Evolutionary conservation across 164 flowering plant genomes (phyloP).

Genomic region (Macadamia tetraphylla): DNA sequence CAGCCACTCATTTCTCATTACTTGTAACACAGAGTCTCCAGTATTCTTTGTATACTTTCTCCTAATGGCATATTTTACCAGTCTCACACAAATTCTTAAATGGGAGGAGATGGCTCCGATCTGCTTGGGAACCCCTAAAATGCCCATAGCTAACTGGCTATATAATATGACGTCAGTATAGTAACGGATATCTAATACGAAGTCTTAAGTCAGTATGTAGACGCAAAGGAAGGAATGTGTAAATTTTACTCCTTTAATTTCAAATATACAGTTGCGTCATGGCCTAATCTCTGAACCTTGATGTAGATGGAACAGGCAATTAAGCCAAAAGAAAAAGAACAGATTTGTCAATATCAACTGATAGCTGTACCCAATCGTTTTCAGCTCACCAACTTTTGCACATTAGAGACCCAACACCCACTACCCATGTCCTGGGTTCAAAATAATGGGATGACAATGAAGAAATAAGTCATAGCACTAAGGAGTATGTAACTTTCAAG

Average conservation of each 20-base stretch:
- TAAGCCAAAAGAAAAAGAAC: slow-evolving; percentile 9
- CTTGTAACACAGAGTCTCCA: neutral
- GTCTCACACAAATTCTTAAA: no score
- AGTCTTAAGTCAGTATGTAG: no score
- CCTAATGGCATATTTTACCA: no score
- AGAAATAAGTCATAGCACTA: slow-evolving; percentile 1
- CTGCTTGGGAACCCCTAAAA: neutral
- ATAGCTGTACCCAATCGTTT: slow-evolving; percentile 17
- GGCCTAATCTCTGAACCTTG: slow-evolving; percentile 5
- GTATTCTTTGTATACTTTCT: neutral
- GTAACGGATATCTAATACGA: no score
- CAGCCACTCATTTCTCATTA: neutral
- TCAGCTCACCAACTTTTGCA: slow-evolving; percentile 10
- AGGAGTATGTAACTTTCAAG: slow-evolving; percentile 4
- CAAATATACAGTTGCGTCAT: neutral
- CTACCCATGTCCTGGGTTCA: slow-evolving; percentile 1
- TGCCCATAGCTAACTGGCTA: neutral
- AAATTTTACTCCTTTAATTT: neutral
- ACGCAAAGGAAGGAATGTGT: no score
- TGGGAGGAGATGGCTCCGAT: neutral
- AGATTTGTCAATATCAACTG: slow-evolving; percentile 10
- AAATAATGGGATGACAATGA: slow-evolving; percentile 3
- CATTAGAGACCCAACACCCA: slow-evolving; percentile 8
- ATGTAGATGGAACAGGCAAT: slow-evolving; percentile 9
- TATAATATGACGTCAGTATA: neutral